Conservation (phyloP, 164 flowering plant genomes). For the Dillenia turbinata region DNA sequence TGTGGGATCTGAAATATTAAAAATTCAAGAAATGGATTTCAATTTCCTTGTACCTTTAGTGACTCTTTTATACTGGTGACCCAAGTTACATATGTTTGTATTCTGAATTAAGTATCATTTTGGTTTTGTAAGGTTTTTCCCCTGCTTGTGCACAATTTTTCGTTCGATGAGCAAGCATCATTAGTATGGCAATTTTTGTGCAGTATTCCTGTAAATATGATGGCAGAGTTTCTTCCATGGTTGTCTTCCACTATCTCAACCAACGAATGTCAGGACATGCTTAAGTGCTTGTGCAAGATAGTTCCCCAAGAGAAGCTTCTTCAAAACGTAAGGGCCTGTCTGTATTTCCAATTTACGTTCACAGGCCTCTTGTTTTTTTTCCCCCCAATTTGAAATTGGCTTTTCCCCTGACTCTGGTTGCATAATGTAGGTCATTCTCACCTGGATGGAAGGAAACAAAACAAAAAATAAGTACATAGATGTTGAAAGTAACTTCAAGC, state of each 20-base stretch:
- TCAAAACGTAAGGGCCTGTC: constrained; percentile 52
- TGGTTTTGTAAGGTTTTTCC: constrained; percentile 76
- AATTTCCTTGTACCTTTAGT: no score
- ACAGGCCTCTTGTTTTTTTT: no score
- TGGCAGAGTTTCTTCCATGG: constrained; percentile 96
- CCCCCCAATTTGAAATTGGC: no score
- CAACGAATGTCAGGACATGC: constrained; percentile 76
- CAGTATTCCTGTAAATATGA: constrained; percentile 93
- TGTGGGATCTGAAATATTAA: no score
- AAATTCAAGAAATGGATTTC: no score
- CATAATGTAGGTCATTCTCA: constrained; percentile 57
- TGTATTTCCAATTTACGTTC: no score
- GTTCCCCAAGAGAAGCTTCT: constrained; percentile 84
- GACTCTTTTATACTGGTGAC: no score
- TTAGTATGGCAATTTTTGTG: constrained; percentile 94
- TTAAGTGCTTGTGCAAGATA: constrained; percentile 62
- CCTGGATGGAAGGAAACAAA: constrained; percentile 75
- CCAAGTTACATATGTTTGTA: no score
- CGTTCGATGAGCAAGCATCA: constrained; percentile 91
- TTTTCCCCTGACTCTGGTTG: background rate
- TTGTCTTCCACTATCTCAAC: constrained; percentile 75
- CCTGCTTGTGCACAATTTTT: constrained; percentile 75
- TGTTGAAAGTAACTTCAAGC: constrained; percentile 24
- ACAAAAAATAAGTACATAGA: constrained; percentile 11
- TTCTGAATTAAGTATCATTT: background rate